Evolutionary conservation across 2,329 filamentous ascomycete genomes (phyloP).

Genomic region (Rutstroemia sp.): DNA sequence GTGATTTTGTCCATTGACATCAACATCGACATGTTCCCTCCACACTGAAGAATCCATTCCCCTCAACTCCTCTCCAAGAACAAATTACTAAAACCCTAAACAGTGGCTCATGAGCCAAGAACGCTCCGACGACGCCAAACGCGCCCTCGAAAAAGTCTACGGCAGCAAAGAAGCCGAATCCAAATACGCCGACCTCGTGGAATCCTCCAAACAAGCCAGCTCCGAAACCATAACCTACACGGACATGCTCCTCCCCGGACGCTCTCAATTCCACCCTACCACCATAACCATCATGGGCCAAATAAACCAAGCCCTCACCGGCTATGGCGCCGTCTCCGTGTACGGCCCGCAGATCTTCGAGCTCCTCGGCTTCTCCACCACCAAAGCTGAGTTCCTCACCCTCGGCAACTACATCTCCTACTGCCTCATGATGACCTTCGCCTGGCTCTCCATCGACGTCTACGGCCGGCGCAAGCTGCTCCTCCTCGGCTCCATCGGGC

Average conservation of each 20-base stretch:
- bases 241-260: conserved; percentile 49
- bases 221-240: conserved; percentile 39
- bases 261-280: conserved; percentile 52
- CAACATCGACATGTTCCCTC: too few species aligned
- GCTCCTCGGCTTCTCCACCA: conserved; percentile 47
- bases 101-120: conserved; percentile 47
- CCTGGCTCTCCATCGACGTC: conserved; percentile 52
- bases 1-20: too few species aligned
- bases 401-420: conserved; percentile 55
- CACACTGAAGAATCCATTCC: too few species aligned
- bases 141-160: conserved; percentile 41
- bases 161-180: conserved; percentile 41
- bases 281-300: conserved; percentile 56
- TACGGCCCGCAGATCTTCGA: conserved; percentile 59
- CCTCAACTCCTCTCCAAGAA: not conserved
- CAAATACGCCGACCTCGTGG: conserved; percentile 42
- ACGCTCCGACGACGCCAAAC: conserved; percentile 41
- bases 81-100: not conserved
- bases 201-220: conserved; percentile 42
- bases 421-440: conserved; percentile 51
- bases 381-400: conserved; percentile 47
- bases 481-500: conserved; percentile 41
- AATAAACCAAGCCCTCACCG: conserved; percentile 51
- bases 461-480: conserved; percentile 47
- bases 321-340: conserved; percentile 53